Evolutionary conservation across 2,329 filamentous ascomycete species (phyloP), one percentile per base, ranked within the genome.

Genomic region (Purpureocillium takamizusanense): DNA sequence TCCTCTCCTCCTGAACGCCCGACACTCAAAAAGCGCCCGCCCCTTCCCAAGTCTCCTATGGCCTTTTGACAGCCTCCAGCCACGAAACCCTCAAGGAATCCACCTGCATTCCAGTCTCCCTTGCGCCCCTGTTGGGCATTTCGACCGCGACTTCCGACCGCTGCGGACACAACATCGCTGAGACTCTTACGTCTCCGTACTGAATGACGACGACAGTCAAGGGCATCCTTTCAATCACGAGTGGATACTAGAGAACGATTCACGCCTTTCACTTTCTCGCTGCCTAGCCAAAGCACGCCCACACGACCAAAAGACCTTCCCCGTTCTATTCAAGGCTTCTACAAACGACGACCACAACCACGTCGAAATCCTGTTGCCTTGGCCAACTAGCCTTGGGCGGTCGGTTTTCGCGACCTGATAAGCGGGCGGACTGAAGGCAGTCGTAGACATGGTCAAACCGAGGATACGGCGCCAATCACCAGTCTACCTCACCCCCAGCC

Each of bases 381-480:
- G 21, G 21, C 21, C 21, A 25, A 6, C 21, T 25, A 5, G 10
- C 10, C 21, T 6, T 6, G 21, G 21, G 5, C 21, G n/a, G n/a
- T n/a, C 21, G 21, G 21, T 25, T 25, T 25, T 10, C 21, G 21
- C 21, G 21, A 25, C 21, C 21, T 5, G 21, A 25, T 10, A 25
- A 25, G 21, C 10, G 21, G n/a, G 21, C 10, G 21, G 21, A 5
- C 21, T 25, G 21, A 31, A 23, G n/a, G 25, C 16, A 18, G 12
- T 33, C 21, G 34, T 35, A 29, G 55, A 52, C 42, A 72, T 73
- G 69, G 64, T 66, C 54, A 69, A 53, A 48, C 60, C 65, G 47
- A 65, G 64, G 58, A 60, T 63, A 54, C 63, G 62, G 53, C 59
- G 55, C 53, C 57, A 59, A 42, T 68, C 67, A 46, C 61, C 67